Conservation (phyloP, 1,284 basidiomycete species). For the Schizophyllum amplum region DNA sequence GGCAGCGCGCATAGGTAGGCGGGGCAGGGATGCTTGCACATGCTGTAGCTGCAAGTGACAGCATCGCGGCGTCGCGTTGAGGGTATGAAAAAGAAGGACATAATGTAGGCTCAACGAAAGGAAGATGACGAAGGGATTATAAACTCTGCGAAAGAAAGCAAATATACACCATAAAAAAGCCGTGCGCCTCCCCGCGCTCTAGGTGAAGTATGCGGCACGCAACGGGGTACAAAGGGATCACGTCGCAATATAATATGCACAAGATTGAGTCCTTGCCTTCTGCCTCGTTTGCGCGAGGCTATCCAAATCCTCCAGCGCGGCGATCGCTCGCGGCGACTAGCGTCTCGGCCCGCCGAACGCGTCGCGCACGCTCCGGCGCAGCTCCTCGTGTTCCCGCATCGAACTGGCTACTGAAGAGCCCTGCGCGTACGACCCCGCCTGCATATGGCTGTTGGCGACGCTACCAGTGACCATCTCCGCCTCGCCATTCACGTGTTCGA, state of each 20-base stretch:
- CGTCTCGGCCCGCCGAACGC: conserved; percentile 37
- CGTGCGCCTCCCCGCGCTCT: background rate
- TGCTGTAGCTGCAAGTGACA: too few relatives aligned
- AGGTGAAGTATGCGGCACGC: background rate
- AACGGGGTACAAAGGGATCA: background rate
- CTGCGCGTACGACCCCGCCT: conserved; percentile 55
- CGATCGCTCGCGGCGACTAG: background rate
- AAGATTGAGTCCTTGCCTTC: background rate
- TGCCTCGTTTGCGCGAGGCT: background rate
- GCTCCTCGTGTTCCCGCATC: conserved; percentile 56
- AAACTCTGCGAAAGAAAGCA: background rate
- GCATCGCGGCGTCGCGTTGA: background rate
- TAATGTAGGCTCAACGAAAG: background rate
- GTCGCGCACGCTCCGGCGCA: conserved; percentile 71
- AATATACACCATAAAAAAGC: background rate
- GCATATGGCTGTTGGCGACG: conserved; percentile 52
- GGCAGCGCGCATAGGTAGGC: too few relatives aligned
- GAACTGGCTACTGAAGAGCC: conserved; percentile 54
- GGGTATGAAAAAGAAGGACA: background rate
- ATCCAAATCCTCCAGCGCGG: background rate
- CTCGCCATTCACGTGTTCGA: conserved; percentile 71
- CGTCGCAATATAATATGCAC: background rate
- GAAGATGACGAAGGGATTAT: background rate
- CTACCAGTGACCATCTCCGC: conserved; percentile 54
- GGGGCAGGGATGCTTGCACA: too few relatives aligned